Conservation (phyloP, 768 basidiomycete species). For the Phaeotremella skinneri region DNA sequence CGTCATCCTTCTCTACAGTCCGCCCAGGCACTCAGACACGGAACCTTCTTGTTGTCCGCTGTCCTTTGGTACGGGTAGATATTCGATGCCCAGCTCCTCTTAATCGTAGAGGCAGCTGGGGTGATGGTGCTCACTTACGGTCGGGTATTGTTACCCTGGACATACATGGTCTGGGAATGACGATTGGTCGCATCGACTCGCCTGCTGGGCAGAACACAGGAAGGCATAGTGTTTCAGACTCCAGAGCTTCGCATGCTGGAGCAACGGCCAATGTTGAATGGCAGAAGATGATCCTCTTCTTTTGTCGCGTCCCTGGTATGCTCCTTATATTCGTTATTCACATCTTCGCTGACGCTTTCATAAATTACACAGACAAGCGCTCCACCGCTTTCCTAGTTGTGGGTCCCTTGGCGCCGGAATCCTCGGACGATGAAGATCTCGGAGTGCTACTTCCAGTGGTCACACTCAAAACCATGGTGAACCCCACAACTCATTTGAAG, state of each 20-base stretch:
- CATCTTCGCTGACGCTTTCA: neutral
- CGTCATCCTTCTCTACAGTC: constrained; percentile 25
- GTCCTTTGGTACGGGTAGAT: constrained; percentile 66
- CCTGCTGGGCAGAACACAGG: neutral
- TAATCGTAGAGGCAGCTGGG: constrained; percentile 60
- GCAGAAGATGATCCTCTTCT: constrained; percentile 43
- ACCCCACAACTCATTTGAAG: constrained; percentile 8
- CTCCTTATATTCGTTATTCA: no score
- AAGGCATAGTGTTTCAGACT: neutral
- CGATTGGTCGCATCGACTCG: neutral
- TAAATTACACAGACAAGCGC: constrained; percentile 21
- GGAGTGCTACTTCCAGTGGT: constrained; percentile 32
- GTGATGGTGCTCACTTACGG: constrained; percentile 56
- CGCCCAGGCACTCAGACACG: constrained; percentile 2
- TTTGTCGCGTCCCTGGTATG: constrained; percentile 39
- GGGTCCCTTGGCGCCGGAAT: constrained; percentile 42
- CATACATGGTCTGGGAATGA: constrained; percentile 24
- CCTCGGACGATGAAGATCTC: constrained; percentile 18
- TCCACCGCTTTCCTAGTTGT: constrained; percentile 43
- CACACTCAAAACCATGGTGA: constrained; percentile 12
- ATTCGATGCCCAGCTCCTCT: constrained; percentile 65
- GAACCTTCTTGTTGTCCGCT: constrained; percentile 51
- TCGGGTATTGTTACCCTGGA: constrained; percentile 46
- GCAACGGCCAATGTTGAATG: constrained; percentile 27
- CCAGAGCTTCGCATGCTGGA: neutral